These are phyloP conservation scores for Carallia brachiata DNA, from an alignment of 345 rosid species.

Conservation along the genomic window DNA sequence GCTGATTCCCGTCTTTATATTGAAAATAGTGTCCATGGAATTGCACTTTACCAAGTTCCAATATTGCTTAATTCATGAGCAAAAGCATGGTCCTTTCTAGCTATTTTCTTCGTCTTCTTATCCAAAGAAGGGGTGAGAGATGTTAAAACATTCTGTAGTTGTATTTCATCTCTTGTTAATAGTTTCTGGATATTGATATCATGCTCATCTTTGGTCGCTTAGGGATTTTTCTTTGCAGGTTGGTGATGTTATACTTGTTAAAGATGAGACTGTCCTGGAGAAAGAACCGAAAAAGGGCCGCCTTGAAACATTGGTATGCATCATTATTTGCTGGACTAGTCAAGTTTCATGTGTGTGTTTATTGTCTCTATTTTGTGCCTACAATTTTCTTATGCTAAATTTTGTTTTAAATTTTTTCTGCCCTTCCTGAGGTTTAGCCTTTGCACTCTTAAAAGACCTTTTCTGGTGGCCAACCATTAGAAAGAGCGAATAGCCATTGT, in stretches of 20 bases:
- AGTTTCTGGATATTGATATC: background rate
- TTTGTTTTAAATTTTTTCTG: background rate
- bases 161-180: background rate
- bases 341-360: background rate
- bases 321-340: background rate
- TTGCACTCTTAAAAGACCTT: background rate
- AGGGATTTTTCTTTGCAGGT: constrained; percentile 41
- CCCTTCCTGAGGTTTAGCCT: background rate
- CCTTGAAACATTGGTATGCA: constrained; percentile 79
- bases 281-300: constrained; percentile 61
- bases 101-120: no score
- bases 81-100: no score
- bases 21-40: no score
- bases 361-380: background rate
- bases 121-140: no score
- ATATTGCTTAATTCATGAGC: no score
- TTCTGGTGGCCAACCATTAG: background rate
- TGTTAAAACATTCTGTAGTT: no score
- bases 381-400: background rate
- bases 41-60: no score
- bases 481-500: background rate
- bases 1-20: no score
- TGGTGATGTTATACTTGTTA: constrained; percentile 84
- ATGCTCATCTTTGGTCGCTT: background rate
- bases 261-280: constrained; percentile 59